Percentiles rank a stretch among this genome's conserved stretches.
These are phyloP conservation scores for Hypoxylon sp. DNA, from an alignment of 2,329 filamentous ascomycete genomes.

Conservation along the genomic window DNA sequence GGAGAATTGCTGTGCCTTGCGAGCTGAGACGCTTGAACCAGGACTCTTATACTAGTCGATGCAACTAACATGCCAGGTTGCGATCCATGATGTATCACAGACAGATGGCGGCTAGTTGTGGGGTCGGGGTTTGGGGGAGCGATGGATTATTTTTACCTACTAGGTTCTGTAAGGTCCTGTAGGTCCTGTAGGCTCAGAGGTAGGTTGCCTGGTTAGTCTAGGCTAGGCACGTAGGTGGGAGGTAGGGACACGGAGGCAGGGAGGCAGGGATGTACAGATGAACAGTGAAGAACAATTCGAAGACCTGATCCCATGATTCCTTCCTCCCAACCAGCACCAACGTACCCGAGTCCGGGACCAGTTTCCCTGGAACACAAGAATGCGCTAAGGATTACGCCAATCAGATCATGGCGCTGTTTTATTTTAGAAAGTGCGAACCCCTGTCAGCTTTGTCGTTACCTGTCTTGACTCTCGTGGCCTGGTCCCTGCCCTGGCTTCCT, in stretches of 20 bases:
- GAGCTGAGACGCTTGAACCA: slow-evolving; percentile 33
- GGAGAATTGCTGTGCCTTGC: slow-evolving; percentile 26
- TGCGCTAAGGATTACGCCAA: slow-evolving; percentile 30
- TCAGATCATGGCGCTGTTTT: slow-evolving; percentile 27
- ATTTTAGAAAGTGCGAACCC: slow-evolving; percentile 39
- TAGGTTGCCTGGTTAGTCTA: too few relatives aligned
- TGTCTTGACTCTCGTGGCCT: slow-evolving; percentile 21
- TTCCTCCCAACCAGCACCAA: slow-evolving; percentile 11
- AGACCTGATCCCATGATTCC: slow-evolving; percentile 42
- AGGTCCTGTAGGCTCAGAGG: too few relatives aligned
- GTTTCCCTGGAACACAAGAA: slow-evolving; percentile 37
- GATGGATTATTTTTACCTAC: slow-evolving; percentile 20
- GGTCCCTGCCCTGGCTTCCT: slow-evolving; percentile 37
- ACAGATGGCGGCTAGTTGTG: slow-evolving; percentile 40
- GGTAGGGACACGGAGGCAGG: neutral
- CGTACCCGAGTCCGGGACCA: slow-evolving; percentile 36
- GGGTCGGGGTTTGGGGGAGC: slow-evolving; percentile 20
- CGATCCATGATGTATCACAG: slow-evolving; percentile 38
- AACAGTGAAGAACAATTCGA: slow-evolving; percentile 24
- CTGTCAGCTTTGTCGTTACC: slow-evolving; percentile 27
- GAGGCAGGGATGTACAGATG: slow-evolving; percentile 1
- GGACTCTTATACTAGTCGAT: slow-evolving; percentile 38
- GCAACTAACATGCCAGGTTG: slow-evolving; percentile 31
- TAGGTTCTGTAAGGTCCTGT: neutral
- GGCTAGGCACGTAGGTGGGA: neutral